Evolutionary conservation across 768 basidiomycete species (phyloP).

Genomic region (Rhodotorula kratochvilovae): DNA sequence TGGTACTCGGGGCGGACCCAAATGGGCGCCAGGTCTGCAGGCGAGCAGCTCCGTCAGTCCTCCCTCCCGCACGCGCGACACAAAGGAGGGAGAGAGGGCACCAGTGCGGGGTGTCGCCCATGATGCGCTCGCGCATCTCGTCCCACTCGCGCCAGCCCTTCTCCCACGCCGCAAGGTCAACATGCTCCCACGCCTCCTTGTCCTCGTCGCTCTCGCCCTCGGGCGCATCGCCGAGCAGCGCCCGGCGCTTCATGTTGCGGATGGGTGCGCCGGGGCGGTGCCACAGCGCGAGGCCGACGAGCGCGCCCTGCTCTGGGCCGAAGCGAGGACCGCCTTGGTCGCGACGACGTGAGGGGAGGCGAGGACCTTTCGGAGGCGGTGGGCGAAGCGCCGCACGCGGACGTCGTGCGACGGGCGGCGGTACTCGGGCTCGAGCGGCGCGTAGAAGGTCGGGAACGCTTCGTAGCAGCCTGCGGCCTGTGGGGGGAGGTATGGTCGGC

Average conservation of each 20-base stretch:
- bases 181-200: slow-evolving; percentile 1
- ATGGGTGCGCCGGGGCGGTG: slow-evolving; percentile 1
- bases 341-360: background rate
- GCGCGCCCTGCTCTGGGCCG: background rate
- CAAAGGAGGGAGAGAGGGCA: slow-evolving; percentile 1
- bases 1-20: slow-evolving; percentile 24
- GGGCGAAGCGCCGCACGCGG: slow-evolving; percentile 13
- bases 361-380: slow-evolving; percentile 5
- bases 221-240: background rate
- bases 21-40: slow-evolving; percentile 19
- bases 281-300: slow-evolving; percentile 24
- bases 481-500: background rate
- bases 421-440: background rate
- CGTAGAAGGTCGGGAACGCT: slow-evolving; percentile 20
- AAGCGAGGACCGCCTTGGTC: slow-evolving; percentile 21
- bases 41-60: background rate
- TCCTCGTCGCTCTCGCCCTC: slow-evolving; percentile 8
- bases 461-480: slow-evolving; percentile 22
- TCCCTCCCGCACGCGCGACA: background rate
- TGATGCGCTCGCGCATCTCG: background rate
- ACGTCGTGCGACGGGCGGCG: slow-evolving; percentile 14
- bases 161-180: slow-evolving; percentile 13
- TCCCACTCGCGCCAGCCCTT: slow-evolving; percentile 25
- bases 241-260: slow-evolving; percentile 11
- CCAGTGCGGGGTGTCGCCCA: slow-evolving; percentile 19